Evolutionary conservation across 495 filamentous ascomycete genomes (phyloP).

Genomic region (Penicillium pancosmium): DNA sequence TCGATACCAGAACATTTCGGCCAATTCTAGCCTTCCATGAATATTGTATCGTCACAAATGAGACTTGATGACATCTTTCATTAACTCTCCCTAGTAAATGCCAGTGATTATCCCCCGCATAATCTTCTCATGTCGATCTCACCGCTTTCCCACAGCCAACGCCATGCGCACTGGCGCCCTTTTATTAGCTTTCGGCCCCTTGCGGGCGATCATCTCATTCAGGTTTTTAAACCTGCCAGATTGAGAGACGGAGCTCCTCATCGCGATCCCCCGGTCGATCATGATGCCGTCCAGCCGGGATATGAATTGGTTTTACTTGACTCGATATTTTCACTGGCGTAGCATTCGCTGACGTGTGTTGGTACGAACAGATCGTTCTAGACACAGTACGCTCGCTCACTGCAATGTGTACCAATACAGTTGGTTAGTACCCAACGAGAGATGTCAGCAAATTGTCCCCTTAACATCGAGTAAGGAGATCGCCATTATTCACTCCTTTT

Average conservation of each 20-base stretch:
- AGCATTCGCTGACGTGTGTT: background rate
- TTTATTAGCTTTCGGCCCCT: background rate
- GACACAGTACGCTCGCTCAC: background rate
- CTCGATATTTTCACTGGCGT: background rate
- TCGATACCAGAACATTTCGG: too few species aligned
- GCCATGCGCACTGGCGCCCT: background rate
- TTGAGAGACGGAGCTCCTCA: background rate
- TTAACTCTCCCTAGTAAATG: too few species aligned
- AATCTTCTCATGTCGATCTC: background rate
- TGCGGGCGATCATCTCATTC: constrained; percentile 3
- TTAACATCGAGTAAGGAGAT: constrained; percentile 1
- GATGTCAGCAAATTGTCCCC: background rate
- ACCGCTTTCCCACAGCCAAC: background rate
- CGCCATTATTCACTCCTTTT: constrained; percentile 1
- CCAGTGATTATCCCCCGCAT: too few species aligned
- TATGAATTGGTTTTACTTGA: background rate
- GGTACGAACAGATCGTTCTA: background rate
- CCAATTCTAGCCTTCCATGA: too few species aligned
- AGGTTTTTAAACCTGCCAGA: background rate
- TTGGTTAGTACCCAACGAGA: background rate
- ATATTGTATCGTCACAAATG: too few species aligned
- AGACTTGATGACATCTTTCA: too few species aligned
- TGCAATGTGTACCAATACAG: background rate
- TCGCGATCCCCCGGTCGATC: constrained; percentile 4
- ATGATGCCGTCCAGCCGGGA: background rate